Evolutionary conservation across 257 asterid species (phyloP).

Genomic region (Cinchona pubescens): DNA sequence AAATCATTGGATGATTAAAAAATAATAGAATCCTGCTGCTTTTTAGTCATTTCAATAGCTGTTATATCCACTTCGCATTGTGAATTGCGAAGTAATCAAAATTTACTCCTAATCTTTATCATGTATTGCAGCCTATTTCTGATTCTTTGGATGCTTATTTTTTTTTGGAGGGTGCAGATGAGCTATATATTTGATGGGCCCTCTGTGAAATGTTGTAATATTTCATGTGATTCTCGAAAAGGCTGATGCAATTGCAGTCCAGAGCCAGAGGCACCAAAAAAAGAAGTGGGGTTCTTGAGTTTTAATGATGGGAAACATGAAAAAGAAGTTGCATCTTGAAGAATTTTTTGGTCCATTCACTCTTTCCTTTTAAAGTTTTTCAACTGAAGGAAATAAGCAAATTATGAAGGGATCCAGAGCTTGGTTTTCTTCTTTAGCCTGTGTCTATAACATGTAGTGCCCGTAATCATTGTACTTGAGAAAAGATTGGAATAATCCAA

Average conservation of each 20-base stretch:
- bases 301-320: conserved; percentile 14
- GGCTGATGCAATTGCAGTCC: conserved; percentile 10
- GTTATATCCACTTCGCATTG: too few relatives aligned
- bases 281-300: conserved; percentile 17
- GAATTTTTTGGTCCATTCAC: neutral
- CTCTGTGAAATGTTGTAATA: conserved; percentile 22
- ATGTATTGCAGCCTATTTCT: conserved; percentile 16
- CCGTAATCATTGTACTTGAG: neutral
- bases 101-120: neutral
- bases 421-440: conserved; percentile 5
- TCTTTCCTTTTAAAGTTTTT: neutral
- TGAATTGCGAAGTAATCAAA: too few relatives aligned
- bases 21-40: too few relatives aligned
- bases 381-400: neutral
- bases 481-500: neutral
- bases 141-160: conserved; percentile 20
- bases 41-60: too few relatives aligned
- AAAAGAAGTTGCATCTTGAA: neutral
- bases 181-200: conserved; percentile 32
- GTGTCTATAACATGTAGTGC: conserved; percentile 3
- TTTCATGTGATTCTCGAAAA: conserved; percentile 17
- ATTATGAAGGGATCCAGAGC: conserved; percentile 14
- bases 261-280: neutral
- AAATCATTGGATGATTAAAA: too few relatives aligned
- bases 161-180: conserved; percentile 29